Percentiles rank a stretch among this genome's conserved stretches.
Conservation (phyloP, 441 rosid genomes). For the Populus hybrid region DNA sequence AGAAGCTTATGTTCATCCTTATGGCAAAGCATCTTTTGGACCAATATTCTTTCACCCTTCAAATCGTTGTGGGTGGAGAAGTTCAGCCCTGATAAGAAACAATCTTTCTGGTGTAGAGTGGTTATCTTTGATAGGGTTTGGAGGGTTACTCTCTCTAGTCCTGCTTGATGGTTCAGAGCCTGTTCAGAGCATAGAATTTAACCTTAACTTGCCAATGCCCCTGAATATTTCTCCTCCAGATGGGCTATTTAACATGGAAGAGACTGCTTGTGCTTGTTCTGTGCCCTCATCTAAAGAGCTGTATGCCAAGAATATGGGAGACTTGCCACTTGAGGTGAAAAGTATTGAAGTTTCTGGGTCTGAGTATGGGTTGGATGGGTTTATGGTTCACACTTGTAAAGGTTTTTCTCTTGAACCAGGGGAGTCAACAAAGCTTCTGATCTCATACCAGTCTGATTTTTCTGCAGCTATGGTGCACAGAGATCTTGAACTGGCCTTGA, state of each 20-base stretch:
- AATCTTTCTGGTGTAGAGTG: no score
- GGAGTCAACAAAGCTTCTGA: slow-evolving; percentile 51
- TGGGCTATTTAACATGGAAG: slow-evolving; percentile 32
- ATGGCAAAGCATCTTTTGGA: no score
- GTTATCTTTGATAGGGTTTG: slow-evolving; percentile 43
- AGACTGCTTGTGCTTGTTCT: slow-evolving; percentile 40
- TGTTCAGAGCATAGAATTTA: slow-evolving; percentile 51
- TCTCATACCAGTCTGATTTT: slow-evolving; percentile 60
- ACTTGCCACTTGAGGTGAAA: slow-evolving; percentile 58
- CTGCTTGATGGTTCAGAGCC: slow-evolving; percentile 56
- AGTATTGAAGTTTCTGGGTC: slow-evolving; percentile 59
- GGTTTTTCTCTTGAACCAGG: no score
- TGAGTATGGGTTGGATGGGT: slow-evolving; percentile 51
- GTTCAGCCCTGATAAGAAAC: no score
- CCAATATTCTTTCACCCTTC: no score
- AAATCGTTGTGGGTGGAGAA: no score
- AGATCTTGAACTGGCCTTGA: slow-evolving; percentile 59
- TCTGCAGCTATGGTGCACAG: slow-evolving; percentile 40
- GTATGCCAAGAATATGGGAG: slow-evolving; percentile 58
- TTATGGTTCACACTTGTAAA: slow-evolving; percentile 50
- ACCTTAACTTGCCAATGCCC: slow-evolving; percentile 38
- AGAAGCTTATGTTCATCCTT: no score
- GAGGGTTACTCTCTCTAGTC: slow-evolving; percentile 54
- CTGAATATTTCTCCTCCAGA: slow-evolving; percentile 38
- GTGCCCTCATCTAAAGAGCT: slow-evolving; percentile 57